Percentiles rank a stretch among this genome's conserved stretches.
phyloP scores from a whole-genome alignment of 75 land plant genomes.

The Isoetes taiwanensis region DNA sequence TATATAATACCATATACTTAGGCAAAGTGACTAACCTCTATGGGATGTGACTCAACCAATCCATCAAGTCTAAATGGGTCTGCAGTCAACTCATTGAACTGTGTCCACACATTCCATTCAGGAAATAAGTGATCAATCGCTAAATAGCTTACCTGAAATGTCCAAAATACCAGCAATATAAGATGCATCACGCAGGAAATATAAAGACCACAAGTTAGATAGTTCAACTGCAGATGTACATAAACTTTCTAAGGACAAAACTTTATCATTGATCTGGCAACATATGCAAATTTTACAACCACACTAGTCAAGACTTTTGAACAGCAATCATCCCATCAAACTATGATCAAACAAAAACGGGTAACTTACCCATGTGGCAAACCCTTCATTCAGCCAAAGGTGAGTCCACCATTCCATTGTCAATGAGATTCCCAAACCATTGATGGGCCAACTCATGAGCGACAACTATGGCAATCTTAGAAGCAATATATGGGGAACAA shows the following conservation, averaged over 20 bases:
- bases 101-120: constrained; percentile 97
- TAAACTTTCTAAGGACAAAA: too few relatives aligned
- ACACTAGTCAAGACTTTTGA: background rate
- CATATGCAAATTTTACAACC: background rate
- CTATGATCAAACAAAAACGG: too few relatives aligned
- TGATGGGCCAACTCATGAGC: constrained; percentile 98
- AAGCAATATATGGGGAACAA: too few relatives aligned
- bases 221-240: too few relatives aligned
- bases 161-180: too few relatives aligned
- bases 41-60: constrained; percentile 84
- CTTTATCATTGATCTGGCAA: too few relatives aligned
- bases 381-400: constrained; percentile 98
- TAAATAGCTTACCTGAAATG: constrained; percentile 95
- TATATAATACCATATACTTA: too few relatives aligned
- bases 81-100: constrained; percentile 59
- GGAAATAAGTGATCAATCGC: constrained; percentile 82
- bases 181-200: too few relatives aligned
- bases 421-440: constrained; percentile 99
- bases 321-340: too few relatives aligned
- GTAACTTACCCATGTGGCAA: constrained; percentile 92
- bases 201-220: too few relatives aligned
- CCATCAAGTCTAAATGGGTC: constrained; percentile 75
- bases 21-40: constrained; percentile 60
- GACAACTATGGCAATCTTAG: constrained; percentile 83
- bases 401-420: constrained; percentile 99